Conservation (phyloP, 2,329 filamentous ascomycete species). For the Triangularia setosa region DNA sequence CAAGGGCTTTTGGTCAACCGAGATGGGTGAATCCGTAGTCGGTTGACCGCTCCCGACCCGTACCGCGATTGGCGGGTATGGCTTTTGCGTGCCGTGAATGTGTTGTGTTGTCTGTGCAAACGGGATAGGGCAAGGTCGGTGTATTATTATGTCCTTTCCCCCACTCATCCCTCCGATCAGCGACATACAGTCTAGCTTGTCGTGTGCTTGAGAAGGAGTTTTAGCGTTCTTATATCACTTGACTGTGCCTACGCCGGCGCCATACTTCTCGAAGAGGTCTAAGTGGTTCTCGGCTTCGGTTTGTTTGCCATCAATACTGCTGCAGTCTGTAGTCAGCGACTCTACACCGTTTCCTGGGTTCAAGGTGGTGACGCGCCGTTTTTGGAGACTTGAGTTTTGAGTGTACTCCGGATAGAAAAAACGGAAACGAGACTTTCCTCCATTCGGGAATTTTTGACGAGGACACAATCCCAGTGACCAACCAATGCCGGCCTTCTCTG, state of each 20-base stretch:
- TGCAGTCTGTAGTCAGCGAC: not conserved
- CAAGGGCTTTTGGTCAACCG: not conserved
- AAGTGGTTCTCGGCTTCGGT: not conserved
- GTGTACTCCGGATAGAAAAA: not conserved
- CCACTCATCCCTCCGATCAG: not conserved
- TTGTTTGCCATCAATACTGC: not conserved
- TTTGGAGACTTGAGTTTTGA: not conserved
- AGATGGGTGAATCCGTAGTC: not conserved
- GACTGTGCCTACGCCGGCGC: not conserved
- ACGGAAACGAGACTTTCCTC: constrained; percentile 21
- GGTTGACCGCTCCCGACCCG: constrained; percentile 5
- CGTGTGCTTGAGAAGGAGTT: not conserved
- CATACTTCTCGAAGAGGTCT: not conserved
- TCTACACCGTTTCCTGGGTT: not conserved
- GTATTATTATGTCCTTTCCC: not conserved
- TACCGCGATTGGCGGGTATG: constrained; percentile 7
- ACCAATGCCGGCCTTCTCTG: constrained; percentile 7
- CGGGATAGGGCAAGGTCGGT: not conserved
- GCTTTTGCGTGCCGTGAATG: not conserved
- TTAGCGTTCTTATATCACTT: not conserved
- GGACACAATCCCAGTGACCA: constrained; percentile 16
- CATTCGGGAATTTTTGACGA: constrained; percentile 30
- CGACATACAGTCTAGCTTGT: no score
- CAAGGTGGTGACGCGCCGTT: not conserved
- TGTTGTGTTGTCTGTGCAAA: not conserved